A percentile compares a stretch with the other conserved stretches of the same genome.
These are phyloP conservation scores for Botryosphaeria dothidea DNA, from an alignment of 2,329 filamentous ascomycete species.

Conservation along the genomic window DNA sequence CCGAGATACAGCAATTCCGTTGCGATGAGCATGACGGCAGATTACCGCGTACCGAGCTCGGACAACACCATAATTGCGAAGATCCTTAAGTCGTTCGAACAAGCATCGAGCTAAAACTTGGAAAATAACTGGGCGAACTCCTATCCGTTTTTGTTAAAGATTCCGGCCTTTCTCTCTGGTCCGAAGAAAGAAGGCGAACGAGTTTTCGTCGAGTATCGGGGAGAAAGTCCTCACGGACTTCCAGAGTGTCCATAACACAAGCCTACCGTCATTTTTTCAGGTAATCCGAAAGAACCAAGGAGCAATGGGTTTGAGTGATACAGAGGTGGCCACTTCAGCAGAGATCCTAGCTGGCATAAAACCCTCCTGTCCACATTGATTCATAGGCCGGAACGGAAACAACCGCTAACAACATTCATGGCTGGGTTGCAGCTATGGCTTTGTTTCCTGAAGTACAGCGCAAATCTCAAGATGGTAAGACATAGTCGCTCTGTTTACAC, in stretches of 20 bases:
- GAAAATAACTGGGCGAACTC: neutral
- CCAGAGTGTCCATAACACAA: neutral
- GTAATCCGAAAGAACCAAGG: neutral
- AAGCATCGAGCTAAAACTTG: neutral
- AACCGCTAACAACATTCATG: slow-evolving; percentile 28
- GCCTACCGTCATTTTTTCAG: neutral
- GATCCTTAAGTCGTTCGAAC: neutral
- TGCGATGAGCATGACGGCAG: neutral
- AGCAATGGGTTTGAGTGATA: neutral
- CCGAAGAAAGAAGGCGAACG: neutral
- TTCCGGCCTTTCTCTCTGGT: neutral
- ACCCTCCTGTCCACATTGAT: neutral
- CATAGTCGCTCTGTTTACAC: neutral
- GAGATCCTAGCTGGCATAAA: neutral
- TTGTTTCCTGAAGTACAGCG: slow-evolving; percentile 29
- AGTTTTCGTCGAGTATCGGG: neutral
- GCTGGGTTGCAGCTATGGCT: slow-evolving; percentile 35
- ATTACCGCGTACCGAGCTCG: neutral
- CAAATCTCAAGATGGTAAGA: slow-evolving; percentile 29
- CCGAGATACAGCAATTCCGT: neutral
- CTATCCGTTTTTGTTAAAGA: neutral
- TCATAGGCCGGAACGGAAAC: slow-evolving; percentile 18
- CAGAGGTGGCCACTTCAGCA: neutral
- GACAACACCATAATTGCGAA: neutral
- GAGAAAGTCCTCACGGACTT: neutral